Conservation (phyloP, 768 basidiomycete genomes). For the Suillus americanus region DNA sequence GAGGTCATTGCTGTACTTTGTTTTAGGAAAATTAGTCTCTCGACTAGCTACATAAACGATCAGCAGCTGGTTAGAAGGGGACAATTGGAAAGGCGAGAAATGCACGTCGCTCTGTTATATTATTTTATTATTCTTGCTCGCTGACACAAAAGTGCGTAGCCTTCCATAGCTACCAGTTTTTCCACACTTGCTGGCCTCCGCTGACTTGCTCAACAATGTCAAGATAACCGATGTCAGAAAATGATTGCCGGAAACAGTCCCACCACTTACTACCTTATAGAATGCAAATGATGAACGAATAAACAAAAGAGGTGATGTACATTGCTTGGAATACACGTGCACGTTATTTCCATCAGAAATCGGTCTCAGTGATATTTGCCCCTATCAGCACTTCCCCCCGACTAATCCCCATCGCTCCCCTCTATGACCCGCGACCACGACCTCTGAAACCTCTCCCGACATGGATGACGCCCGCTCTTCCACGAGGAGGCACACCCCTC, state of each 20-base stretch:
- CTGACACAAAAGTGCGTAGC: not conserved
- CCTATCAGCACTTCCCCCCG: not conserved
- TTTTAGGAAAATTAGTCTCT: not conserved
- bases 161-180: not conserved
- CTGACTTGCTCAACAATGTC: not conserved
- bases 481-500: slow-evolving; percentile 18
- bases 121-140: not conserved
- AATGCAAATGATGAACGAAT: not conserved
- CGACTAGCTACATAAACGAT: not conserved
- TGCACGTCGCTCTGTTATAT: not conserved
- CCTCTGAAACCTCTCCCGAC: slow-evolving; percentile 10
- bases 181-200: not conserved
- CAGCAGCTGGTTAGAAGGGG: not conserved
- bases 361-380: not conserved
- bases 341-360: slow-evolving; percentile 3
- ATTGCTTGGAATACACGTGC: slow-evolving; percentile 4
- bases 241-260: not conserved
- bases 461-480: slow-evolving; percentile 12
- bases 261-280: not conserved
- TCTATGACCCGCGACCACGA: slow-evolving; percentile 15
- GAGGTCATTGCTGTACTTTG: not conserved
- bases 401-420: not conserved
- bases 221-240: not conserved
- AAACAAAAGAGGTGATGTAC: not conserved
- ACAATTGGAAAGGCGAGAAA: not conserved